Conservation (phyloP, 176 grass and related monocot species). For the Lolium rigidum region DNA sequence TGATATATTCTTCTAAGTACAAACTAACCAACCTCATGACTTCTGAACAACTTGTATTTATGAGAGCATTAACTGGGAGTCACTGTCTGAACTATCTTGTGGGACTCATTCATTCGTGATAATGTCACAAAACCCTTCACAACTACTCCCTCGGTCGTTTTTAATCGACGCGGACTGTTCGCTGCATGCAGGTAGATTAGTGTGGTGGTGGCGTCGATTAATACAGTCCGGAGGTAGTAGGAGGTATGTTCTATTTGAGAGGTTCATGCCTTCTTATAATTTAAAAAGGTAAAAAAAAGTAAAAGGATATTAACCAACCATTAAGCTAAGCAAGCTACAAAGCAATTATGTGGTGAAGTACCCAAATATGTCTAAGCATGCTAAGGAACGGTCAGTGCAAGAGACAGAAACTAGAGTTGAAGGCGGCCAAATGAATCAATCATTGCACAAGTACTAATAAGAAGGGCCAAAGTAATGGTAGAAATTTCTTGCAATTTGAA, state of each 20-base stretch:
- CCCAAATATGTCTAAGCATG: slow-evolving; percentile 8
- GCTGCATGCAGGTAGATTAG: no score
- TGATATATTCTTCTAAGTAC: slow-evolving; percentile 8
- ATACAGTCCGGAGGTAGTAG: not conserved
- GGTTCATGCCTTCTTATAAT: slow-evolving; percentile 2
- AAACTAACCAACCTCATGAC: not conserved
- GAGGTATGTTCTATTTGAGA: slow-evolving; percentile 9
- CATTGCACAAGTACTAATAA: not conserved
- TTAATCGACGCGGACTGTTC: no score
- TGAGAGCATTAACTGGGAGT: not conserved
- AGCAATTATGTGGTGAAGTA: not conserved
- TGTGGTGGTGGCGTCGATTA: no score
- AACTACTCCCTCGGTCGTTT: not conserved
- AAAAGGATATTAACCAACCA: not conserved
- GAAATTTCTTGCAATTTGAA: not conserved
- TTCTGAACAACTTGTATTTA: slow-evolving; percentile 12
- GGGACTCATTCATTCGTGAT: slow-evolving; percentile 1
- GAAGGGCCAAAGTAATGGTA: not conserved
- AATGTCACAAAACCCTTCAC: not conserved
- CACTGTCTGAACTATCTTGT: slow-evolving; percentile 21
- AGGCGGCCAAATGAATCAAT: not conserved
- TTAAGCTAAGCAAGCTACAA: slow-evolving; percentile 15
- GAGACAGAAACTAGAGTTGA: not conserved
- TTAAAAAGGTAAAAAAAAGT: not conserved
- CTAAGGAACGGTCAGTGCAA: not conserved